phyloP scores from a whole-genome alignment of 2,329 filamentous ascomycete genomes.

The Microdochium bolleyi region DNA sequence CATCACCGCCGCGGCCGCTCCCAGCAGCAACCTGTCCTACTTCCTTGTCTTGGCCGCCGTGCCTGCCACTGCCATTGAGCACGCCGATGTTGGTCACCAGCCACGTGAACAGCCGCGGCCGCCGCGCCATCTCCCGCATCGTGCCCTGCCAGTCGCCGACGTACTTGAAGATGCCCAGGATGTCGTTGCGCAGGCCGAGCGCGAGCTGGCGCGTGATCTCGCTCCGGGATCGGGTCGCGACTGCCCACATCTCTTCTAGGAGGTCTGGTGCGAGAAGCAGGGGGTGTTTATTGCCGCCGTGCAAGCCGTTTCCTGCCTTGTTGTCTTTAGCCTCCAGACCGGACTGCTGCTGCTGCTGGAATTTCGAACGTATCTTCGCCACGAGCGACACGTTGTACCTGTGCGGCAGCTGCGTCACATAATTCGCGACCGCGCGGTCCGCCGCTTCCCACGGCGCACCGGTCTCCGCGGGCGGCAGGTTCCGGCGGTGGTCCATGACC shows the following conservation, averaged over 20 bases:
- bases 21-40: too few species aligned
- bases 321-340: too few species aligned
- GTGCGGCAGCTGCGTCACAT: constrained; percentile 10
- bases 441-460: constrained; percentile 4
- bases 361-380: constrained; percentile 4
- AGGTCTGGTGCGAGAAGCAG: constrained; percentile 3
- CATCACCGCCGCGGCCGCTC: not conserved
- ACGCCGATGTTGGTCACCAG: constrained; percentile 26
- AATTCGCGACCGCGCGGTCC: constrained; percentile 10
- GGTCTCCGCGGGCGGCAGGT: constrained; percentile 5
- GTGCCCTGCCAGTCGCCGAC: constrained; percentile 24
- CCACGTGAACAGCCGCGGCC: constrained; percentile 21
- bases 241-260: constrained; percentile 7
- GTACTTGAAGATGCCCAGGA: constrained; percentile 21
- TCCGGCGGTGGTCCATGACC: constrained; percentile 9
- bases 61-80: not conserved
- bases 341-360: not conserved
- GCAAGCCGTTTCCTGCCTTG: not conserved
- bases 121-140: constrained; percentile 15
- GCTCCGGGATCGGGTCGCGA: constrained; percentile 15
- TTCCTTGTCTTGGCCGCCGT: not conserved
- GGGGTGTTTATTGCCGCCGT: not conserved
- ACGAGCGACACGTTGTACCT: constrained; percentile 7
- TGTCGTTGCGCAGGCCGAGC: constrained; percentile 20
- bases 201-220: constrained; percentile 18